phyloP scores from a whole-genome alignment of 441 rosid genomes.

The Syzygium syzygioides region DNA sequence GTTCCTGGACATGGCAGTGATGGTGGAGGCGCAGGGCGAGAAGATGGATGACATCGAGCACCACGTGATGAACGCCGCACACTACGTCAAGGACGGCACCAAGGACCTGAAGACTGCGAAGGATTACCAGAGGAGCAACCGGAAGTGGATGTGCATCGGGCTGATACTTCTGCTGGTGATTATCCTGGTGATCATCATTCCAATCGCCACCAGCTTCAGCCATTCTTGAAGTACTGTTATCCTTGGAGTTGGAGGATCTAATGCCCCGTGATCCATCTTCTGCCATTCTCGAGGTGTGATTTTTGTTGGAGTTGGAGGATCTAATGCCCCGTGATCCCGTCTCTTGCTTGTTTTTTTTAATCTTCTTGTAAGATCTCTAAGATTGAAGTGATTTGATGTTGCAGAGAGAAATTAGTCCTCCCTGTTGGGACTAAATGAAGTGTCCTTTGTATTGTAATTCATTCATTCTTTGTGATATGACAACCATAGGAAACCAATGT shows the following conservation, averaged over 20 bases:
- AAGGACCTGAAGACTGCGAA: slow-evolving; percentile 68
- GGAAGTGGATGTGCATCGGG: slow-evolving; percentile 78
- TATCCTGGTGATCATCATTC: slow-evolving; percentile 60
- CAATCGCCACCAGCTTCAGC: slow-evolving; percentile 66
- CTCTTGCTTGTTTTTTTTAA: background rate
- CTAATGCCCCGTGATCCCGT: slow-evolving; percentile 34
- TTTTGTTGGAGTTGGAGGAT: slow-evolving; percentile 11
- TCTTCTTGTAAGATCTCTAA: background rate
- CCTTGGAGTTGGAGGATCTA: background rate
- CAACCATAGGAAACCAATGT: background rate
- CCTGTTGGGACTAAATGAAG: background rate
- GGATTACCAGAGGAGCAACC: slow-evolving; percentile 60
- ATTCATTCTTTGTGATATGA: background rate
- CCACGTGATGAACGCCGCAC: slow-evolving; percentile 72
- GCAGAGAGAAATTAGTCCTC: background rate
- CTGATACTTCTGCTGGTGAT: slow-evolving; percentile 56
- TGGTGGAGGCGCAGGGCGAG: slow-evolving; percentile 94
- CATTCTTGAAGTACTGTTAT: slow-evolving; percentile 39
- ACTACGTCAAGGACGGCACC: slow-evolving; percentile 74
- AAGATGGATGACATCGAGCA: slow-evolving; percentile 92
- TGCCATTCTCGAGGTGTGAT: slow-evolving; percentile 40
- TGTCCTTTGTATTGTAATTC: background rate
- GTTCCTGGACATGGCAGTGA: slow-evolving; percentile 89
- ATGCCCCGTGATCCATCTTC: background rate
- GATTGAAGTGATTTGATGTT: background rate